These are phyloP conservation scores for Fusarium nygamai DNA, from an alignment of 2,329 filamentous ascomycete species.

Conservation along the genomic window DNA sequence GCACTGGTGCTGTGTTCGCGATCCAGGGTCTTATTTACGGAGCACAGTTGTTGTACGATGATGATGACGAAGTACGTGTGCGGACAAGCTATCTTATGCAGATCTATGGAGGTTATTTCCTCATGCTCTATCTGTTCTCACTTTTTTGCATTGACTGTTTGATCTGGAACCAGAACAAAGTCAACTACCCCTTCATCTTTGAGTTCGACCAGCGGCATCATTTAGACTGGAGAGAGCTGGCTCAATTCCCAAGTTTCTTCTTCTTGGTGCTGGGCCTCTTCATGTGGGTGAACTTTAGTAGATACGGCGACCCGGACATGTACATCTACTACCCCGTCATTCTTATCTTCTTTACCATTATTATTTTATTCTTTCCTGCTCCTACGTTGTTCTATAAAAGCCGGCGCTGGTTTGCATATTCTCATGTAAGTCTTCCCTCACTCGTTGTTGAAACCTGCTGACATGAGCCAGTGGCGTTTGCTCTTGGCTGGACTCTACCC, in stretches of 20 bases:
- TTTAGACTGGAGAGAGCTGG: constrained; percentile 88
- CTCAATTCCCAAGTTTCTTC: constrained; percentile 88
- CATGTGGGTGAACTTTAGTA: constrained; percentile 89
- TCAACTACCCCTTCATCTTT: constrained; percentile 97
- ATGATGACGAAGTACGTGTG: constrained; percentile 58
- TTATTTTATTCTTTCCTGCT: constrained; percentile 79
- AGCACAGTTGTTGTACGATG: constrained; percentile 59
- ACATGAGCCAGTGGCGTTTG: constrained; percentile 76
- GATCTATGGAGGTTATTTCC: constrained; percentile 92
- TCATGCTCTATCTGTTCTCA: constrained; percentile 81
- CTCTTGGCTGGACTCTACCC: constrained; percentile 87
- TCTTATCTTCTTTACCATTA: constrained; percentile 73
- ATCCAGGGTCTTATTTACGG: constrained; percentile 74
- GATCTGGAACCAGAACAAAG: constrained; percentile 83
- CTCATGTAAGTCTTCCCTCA: constrained; percentile 71
- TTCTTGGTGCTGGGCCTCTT: constrained; percentile 80
- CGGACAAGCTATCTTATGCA: constrained; percentile 79
- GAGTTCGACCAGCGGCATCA: constrained; percentile 90
- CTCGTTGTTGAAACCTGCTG: neutral
- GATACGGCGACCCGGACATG: constrained; percentile 71
- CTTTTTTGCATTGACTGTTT: constrained; percentile 89
- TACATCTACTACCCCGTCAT: constrained; percentile 90
- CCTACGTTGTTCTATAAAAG: constrained; percentile 79
- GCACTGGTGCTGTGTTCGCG: constrained; percentile 72
- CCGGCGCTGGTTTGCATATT: constrained; percentile 87